Base-by-base conservation (phyloP, 129 eudicot species). In the Pulicaria dysenterica region DNA sequence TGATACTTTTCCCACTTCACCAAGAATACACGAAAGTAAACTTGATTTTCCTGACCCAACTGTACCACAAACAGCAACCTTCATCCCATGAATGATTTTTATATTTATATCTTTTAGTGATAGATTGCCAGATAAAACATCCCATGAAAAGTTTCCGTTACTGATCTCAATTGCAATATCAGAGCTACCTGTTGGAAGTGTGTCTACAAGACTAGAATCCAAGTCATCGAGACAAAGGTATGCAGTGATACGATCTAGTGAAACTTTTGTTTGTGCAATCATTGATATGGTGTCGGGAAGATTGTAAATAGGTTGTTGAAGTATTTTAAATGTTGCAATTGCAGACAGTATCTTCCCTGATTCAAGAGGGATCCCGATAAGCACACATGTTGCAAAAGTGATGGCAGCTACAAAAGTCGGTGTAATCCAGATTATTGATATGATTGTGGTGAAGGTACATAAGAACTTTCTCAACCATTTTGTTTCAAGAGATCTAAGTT, bases 21-120 rank as follows among this genome's bases (percentile, higher is more conserved):
- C 99, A 3, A 90, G 50, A 1, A 94, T 81, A 75, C 98, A 76
- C 3, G 97, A 94, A 34, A 95, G 91, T 59, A 90, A 70, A 73
- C 94, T 95, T 0, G 97, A 95, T 79, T 95, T 95, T 1, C 97
- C 99, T 5, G 99, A 86, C 44, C 97, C 99, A 74, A 88, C 99
- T 8, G 77, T 83, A 40, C 97, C 99, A 78, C 97, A 90, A 34
- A 94, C 81, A 5, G 98, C 98, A 45, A 94, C 89, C 73, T 89
- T 83, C 89, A 73, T 88, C 42, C 96, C 98, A 60, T 65, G 85
- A 58, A 81, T 56, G 60, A 90, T 86, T 77, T 54, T 79, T 7
- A 94, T 24, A 54, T 72, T 88, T 40, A 94, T 77, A 66, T 88
- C 96, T 57, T 46, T 86, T 44, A 94, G 78, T 37, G 84, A 80